Evolutionary conservation across 2,329 filamentous ascomycete genomes (phyloP), one percentile per base, ranked within the genome.

Genomic region (Grosmannia clavigera): DNA sequence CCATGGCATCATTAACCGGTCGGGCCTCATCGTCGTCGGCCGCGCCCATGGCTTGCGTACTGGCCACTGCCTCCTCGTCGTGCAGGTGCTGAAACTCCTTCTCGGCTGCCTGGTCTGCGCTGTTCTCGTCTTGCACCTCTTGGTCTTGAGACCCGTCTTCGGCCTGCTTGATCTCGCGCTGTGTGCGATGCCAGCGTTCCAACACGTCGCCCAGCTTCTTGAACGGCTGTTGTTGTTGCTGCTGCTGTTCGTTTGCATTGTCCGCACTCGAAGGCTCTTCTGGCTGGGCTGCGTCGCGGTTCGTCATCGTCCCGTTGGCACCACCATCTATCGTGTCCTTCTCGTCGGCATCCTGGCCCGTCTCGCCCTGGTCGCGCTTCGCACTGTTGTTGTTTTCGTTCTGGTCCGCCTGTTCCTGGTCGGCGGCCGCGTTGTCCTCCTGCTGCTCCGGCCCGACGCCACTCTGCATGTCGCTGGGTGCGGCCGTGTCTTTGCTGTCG

Each of bases 11-110:
- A 68, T 97, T 90, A 60, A 99, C 80, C 7, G 88, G 86, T 65
- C 59, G 55, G 85, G 86, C 61, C 3, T 88, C 88, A 31, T 99
- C 92, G 64, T 95, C 87, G 12, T 84, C 88, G 5, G 92, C 90
- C 48, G 88, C 86, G 40, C 94, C 95, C 68, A 99, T 81, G 16
- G 94, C 94, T 73, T 99, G 94, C 1, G 90, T 85, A 60, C 96
- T 92, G n/a, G 87, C 83, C 59, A 86, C 80, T 33, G 85, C 82
- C 35, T 94, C 82, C 62, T 96, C 90, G 65, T 96, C 85, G 62
- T 87, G 86, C 3, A 97, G 77, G 73, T 99, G 94, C 74, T 97
- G 91, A 69, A 96, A 96, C 69, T 96, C 91, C n/a, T 82, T 83
- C 68, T 86, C 80, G 11, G 82, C 79, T 78, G 90, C 87, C 63